Base-by-base conservation (phyloP, 306 rosid genomes). In the Erythrophleum fordii region DNA sequence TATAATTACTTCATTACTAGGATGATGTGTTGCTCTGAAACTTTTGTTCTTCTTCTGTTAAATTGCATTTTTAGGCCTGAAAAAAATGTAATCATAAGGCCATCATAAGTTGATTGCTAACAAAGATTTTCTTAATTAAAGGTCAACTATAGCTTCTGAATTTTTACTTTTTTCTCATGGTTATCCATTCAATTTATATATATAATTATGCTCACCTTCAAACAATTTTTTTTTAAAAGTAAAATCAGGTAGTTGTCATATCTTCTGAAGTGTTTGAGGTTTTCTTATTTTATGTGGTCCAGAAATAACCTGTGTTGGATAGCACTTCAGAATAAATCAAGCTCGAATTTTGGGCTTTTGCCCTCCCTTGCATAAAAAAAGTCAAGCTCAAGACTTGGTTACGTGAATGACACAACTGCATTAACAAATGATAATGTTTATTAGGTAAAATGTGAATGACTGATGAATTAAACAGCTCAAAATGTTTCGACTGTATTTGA, bases 11-110 rank as follows among this genome's bases (percentile, higher is more conserved):
- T 67, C 64, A 9, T 22, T 59, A 41, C 48, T 66, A 12, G 56
- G 42, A 67, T 46, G 48, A 45, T 61, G 67, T 68, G 69, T 48
- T 67, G 23, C 53, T 37, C 42, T 48, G 74, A 11, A 79, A 67
- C 62, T 75, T 12, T 18, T 23, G 56, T 78, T 77, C 46, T 75
- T 77, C 48, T 69, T 75, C 69, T 75, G 62, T 37, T 60, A 41
- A 53, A 53, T 73, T 25, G 66, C 37, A 8, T 59, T 59, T 25
- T 11, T 26, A 59, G 23, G 16, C 62, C 29, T 56, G 22, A 9
- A 53, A 52, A 20, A 59, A 59, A 10, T 65, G 18, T 72, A 20
- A 56, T 56, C 37, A 29, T 62, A 46, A 73, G 59, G 44, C 53
- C 58, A n/a, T 16, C n/a, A 67, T 77, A 23, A 1, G 29, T 56